Conservation (phyloP, 2,329 filamentous ascomycete species). For the Xylogone sp. region DNA sequence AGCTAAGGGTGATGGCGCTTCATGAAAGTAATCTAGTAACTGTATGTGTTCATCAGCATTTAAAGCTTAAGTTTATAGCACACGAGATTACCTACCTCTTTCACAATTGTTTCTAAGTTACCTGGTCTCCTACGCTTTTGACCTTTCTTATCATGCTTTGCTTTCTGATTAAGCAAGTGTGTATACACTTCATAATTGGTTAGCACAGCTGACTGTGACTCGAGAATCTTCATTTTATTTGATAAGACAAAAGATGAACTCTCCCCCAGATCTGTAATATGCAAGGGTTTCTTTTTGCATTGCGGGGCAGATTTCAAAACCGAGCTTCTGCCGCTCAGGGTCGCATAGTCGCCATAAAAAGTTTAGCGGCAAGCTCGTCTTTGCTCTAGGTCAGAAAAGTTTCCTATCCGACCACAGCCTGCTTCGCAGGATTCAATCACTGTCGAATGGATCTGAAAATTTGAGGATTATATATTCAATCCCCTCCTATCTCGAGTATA, state of each 20-base stretch:
- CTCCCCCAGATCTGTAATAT: neutral
- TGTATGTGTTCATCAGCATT: conserved; percentile 24
- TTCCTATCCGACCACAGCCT: neutral
- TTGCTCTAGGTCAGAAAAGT: neutral
- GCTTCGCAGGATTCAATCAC: neutral
- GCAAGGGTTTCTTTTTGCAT: neutral
- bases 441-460: neutral
- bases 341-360: neutral
- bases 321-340: neutral
- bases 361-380: neutral
- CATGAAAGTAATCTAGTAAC: conserved; percentile 58
- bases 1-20: conserved; percentile 50
- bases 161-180: conserved; percentile 56
- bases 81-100: conserved; percentile 49
- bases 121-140: conserved; percentile 36
- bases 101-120: conserved; percentile 58
- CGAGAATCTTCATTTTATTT: conserved; percentile 61
- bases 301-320: neutral
- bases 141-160: conserved; percentile 18
- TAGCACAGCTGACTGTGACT: conserved; percentile 65
- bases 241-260: neutral
- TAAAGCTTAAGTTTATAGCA: neutral
- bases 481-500: neutral
- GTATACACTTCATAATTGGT: conserved; percentile 71
- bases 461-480: conserved; percentile 3